phyloP scores from a whole-genome alignment of 2,329 filamentous ascomycete species.

The Grosmannia clavigera region DNA sequence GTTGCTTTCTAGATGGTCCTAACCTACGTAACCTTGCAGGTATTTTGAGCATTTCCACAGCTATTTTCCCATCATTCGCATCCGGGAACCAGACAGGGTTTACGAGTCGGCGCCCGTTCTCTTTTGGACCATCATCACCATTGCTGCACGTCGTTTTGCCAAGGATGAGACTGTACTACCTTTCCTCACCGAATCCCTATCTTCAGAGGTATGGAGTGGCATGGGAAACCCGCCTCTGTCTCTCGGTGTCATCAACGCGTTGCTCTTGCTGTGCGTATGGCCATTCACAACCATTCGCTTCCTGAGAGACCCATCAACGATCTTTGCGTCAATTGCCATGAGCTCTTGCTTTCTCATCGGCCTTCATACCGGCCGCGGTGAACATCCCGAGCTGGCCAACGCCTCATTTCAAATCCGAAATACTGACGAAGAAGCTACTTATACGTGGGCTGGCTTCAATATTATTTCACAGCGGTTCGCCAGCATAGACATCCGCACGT shows the following conservation, averaged over 20 bases:
- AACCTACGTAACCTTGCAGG: constrained; percentile 15
- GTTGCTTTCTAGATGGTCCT: not conserved
- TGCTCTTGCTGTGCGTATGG: constrained; percentile 40
- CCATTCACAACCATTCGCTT: constrained; percentile 38
- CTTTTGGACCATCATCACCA: constrained; percentile 43
- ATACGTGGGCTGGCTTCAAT: constrained; percentile 41
- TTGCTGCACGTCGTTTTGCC: constrained; percentile 36
- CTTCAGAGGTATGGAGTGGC: constrained; percentile 31
- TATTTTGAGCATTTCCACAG: constrained; percentile 41
- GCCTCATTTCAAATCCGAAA: constrained; percentile 28
- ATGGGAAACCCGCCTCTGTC: constrained; percentile 30
- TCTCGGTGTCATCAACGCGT: constrained; percentile 36
- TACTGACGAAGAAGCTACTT: constrained; percentile 38
- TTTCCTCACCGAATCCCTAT: constrained; percentile 34
- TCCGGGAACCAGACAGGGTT: constrained; percentile 36
- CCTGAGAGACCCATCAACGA: constrained; percentile 35
- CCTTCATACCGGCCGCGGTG: constrained; percentile 39
- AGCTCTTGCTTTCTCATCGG: constrained; percentile 36
- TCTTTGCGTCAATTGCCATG: constrained; percentile 33
- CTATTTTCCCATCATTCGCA: constrained; percentile 38
- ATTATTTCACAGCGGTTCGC: constrained; percentile 36
- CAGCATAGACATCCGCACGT: not conserved
- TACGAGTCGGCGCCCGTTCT: constrained; percentile 35
- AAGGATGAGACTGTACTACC: constrained; percentile 28
- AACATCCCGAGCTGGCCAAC: constrained; percentile 34